Percentiles rank a stretch among this genome's conserved stretches.
Conservation (phyloP, 176 grass and related monocot genomes). For the Carex kokanica region DNA sequence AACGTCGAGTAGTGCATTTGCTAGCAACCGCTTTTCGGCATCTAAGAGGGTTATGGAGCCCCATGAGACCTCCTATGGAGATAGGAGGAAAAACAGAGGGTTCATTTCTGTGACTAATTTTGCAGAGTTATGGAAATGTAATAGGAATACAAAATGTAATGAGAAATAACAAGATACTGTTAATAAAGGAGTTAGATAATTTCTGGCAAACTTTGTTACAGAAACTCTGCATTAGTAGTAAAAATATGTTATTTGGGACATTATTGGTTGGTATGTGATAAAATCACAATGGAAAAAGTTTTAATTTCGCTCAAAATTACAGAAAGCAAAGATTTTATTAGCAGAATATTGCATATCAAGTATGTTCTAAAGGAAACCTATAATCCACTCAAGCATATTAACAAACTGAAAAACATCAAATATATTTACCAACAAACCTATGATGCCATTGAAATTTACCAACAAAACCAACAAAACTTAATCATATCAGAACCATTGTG, state of each 20-base stretch:
- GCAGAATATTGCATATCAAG: neutral
- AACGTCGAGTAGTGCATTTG: constrained; percentile 85
- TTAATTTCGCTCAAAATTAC: neutral
- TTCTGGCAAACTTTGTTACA: neutral
- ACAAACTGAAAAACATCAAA: neutral
- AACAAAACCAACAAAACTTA: neutral
- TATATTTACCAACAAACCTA: no score
- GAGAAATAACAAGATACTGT: neutral
- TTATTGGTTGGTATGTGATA: neutral
- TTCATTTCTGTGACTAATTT: neutral
- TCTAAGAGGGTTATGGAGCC: constrained; percentile 72
- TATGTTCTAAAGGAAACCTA: neutral
- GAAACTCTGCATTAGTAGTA: neutral
- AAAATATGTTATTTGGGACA: neutral
- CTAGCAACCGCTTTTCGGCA: constrained; percentile 78
- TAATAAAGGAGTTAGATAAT: neutral
- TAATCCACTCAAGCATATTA: neutral
- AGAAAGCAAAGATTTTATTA: neutral
- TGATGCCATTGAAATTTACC: neutral
- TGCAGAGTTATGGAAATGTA: neutral
- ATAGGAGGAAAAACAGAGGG: neutral
- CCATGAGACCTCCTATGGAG: constrained; percentile 46
- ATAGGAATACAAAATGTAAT: neutral
- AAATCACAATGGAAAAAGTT: neutral
- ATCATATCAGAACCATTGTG: neutral